Evolutionary conservation across 2,329 filamentous ascomycete species (phyloP).

Genomic region (Periconia digitata): DNA sequence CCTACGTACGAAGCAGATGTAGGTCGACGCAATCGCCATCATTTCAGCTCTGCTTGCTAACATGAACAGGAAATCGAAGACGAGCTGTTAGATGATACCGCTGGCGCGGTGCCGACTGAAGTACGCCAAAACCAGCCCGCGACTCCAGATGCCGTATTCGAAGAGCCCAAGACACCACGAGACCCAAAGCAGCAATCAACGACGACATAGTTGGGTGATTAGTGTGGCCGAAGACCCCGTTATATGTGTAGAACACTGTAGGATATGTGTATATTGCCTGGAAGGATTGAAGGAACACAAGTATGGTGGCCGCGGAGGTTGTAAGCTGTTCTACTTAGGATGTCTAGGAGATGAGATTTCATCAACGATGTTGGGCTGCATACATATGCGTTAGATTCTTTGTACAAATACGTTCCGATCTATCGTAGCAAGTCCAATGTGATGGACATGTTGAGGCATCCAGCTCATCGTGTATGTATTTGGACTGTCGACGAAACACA

Average conservation of each 20-base stretch:
- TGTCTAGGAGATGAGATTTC: no score
- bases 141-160: conserved; percentile 6
- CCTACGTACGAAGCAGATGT: conserved; percentile 23
- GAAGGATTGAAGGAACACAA: neutral
- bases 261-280: neutral
- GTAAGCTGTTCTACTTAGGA: no score
- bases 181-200: conserved; percentile 15
- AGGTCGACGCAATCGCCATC: neutral
- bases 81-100: conserved; percentile 5
- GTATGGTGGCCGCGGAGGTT: no score
- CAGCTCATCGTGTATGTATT: no score
- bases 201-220: neutral
- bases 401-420: no score
- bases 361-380: no score
- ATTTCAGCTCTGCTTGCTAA: neutral
- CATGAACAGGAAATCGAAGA: conserved; percentile 4
- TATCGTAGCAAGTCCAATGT: no score
- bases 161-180: conserved; percentile 11
- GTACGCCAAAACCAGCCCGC: conserved; percentile 1
- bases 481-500: no score
- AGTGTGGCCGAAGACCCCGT: neutral
- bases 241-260: conserved; percentile 2
- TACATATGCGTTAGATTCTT: no score
- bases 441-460: no score
- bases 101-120: conserved; percentile 6